Evolutionary conservation across 108 stramenopile genomes (phyloP), one percentile per base, ranked within the genome.

Genomic region (Schizochytrium sp.): DNA sequence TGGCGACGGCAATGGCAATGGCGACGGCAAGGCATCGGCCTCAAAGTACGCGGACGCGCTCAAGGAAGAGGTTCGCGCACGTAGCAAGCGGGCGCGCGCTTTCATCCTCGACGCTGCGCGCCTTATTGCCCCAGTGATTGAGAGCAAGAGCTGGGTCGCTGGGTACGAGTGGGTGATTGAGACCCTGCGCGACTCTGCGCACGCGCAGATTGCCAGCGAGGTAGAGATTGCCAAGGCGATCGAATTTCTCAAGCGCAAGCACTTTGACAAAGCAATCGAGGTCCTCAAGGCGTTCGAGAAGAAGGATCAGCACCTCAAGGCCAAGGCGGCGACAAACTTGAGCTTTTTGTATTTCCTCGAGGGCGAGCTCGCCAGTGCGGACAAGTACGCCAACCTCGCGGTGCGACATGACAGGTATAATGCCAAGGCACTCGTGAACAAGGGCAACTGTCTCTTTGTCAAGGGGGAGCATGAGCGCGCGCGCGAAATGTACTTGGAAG

Each of bases 341-440:
- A 94, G 94, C 10, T 96, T 96, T 90, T 90, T 97, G 45, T 95
- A 95, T 88, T 96, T 97, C 60, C 94, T 97, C 5, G 95, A 96
- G 90, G 96, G 96, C 57, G 94, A 96, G 58, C 60, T 91, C 53
- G 71, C 51, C 29, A 89, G 10, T 41, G 96, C 97, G 12, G 95
- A 97, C 44, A 87, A 90, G 58, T 95, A 96, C 90, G 97, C 96
- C 29, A 94, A 96, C 58, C 60, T 93, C 58, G 96, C 96, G n/a
- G 94, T 97, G 44, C 63, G 90, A 25, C 91, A 91, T 29, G 92
- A 96, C 63, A 90, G 96, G 57, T 97, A 96, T 91, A 97, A 96
- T 89, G 95, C 96, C 29, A 95, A 94, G 25, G 97, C 97, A 8
- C 94, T 97, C 53, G 97, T 97, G 21, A 97, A 97, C 94, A 97